A percentile compares a stretch with the other conserved stretches of the same genome.
Evolutionary conservation across 2,329 filamentous ascomycete species (phyloP).

Genomic region (Colletotrichum lentis): DNA sequence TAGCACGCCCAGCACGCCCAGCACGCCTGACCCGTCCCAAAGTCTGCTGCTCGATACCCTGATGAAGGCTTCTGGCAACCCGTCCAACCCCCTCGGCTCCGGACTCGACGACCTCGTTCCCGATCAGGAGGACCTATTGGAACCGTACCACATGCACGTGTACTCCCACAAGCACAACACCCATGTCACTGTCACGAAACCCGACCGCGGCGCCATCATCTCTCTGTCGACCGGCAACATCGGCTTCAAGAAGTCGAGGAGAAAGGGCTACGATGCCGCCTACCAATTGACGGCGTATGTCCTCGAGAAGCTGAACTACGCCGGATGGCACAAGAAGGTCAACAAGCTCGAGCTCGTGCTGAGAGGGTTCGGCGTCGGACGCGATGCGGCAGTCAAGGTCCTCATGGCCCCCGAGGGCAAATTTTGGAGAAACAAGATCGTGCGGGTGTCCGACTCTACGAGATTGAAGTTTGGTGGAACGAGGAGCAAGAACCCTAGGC

Average conservation of each 20-base stretch:
- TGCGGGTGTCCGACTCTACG: slow-evolving; percentile 83
- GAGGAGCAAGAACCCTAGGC: slow-evolving; percentile 82
- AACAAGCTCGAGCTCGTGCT: slow-evolving; percentile 79
- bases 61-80: slow-evolving; percentile 43
- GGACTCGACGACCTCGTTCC: slow-evolving; percentile 41
- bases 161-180: slow-evolving; percentile 93
- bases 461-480: slow-evolving; percentile 95
- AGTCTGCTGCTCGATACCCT: slow-evolving; percentile 53
- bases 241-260: slow-evolving; percentile 84
- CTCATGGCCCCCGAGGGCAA: slow-evolving; percentile 86
- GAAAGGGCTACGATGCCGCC: slow-evolving; percentile 87
- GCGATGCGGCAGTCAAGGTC: slow-evolving; percentile 90
- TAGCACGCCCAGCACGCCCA: no score
- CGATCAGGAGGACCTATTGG: slow-evolving; percentile 51
- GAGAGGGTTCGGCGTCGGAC: slow-evolving; percentile 84
- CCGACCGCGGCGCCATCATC: slow-evolving; percentile 80
- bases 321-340: slow-evolving; percentile 79
- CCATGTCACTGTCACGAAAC: slow-evolving; percentile 87
- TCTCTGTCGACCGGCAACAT: slow-evolving; percentile 85
- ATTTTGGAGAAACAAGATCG: slow-evolving; percentile 76
- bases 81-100: not conserved
- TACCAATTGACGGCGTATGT: slow-evolving; percentile 89
- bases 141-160: slow-evolving; percentile 87
- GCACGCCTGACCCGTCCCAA: slow-evolving; percentile 43
- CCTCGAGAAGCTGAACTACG: slow-evolving; percentile 84